Evolutionary conservation across 2,329 filamentous ascomycete genomes (phyloP), one percentile per base, ranked within the genome.

Genomic region (Monilinia fructicola): DNA sequence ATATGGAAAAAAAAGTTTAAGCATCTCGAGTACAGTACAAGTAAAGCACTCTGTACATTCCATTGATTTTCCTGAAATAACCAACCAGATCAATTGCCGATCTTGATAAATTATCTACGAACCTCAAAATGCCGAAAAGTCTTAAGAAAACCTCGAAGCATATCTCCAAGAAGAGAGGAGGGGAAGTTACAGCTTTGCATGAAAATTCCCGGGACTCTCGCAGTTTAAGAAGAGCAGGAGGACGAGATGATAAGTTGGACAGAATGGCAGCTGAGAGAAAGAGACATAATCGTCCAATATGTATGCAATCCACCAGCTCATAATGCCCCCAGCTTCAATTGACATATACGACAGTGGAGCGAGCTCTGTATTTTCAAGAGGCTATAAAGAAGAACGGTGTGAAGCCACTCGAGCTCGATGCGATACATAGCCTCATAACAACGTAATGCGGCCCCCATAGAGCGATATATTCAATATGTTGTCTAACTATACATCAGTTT

Each of bases 131-230:
- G 93, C 85, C 91, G 18, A 90, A 87, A 76, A 86, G 89, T 54
- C 80, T 97, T 9, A 81, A 87, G 70, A 98, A 97, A 77, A 90
- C 95, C 26, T 87, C 90, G 70, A 98, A 98, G 81, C 87, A 92
- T 71, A 94, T 98, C 71, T 82, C 87, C 44, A 97, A 96, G 81
- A 97, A 97, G 84, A 87, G 90, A 71, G 87, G 87, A 71, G 87
- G 87, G 26, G 87, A 87, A 50, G 84, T 92, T 56, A 88, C 89
- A 40, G 84, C 89, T 16, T 83, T 98, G 28, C 94, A 98, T 76
- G 90, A 93, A 78, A 92, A 92, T 77, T 97, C 93, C 68, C 85
- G 95, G 71, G 92, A 98, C 81, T 91, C 93, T 4, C 86, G 90
- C 75, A 86, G 92, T 62, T 81, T 98, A 70, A 90, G 92, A 77